These are phyloP conservation scores for Luzula sylvatica DNA, from an alignment of 176 grass and related monocot genomes.

Conservation along the genomic window DNA sequence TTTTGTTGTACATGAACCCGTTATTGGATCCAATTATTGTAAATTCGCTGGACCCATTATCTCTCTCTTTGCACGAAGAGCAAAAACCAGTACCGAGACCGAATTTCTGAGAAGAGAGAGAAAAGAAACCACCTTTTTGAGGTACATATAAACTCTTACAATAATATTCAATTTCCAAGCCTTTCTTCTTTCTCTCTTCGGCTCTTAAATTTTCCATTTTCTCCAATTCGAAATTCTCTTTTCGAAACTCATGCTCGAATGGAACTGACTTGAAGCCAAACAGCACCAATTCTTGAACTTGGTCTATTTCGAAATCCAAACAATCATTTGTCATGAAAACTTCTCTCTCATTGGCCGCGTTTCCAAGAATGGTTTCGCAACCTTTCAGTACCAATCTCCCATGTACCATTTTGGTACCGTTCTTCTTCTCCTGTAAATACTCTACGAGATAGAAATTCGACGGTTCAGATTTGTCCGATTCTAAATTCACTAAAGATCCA, in stretches of 20 bases:
- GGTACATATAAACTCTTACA: conserved; percentile 61
- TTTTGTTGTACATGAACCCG: conserved; percentile 38
- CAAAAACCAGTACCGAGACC: conserved; percentile 53
- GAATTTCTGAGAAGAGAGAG: conserved; percentile 30
- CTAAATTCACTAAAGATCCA: conserved; percentile 26
- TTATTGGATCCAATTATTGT: conserved; percentile 25
- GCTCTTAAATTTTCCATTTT: conserved; percentile 34
- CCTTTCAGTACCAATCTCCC: conserved; percentile 45
- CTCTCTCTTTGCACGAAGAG: conserved; percentile 38
- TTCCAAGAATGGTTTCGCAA: conserved; percentile 42
- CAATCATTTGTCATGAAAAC: conserved; percentile 57
- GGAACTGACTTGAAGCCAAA: conserved; percentile 32
- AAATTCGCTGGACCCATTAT: conserved; percentile 24
- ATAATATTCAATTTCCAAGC: conserved; percentile 33
- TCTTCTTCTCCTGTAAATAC: conserved; percentile 49
- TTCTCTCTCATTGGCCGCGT: conserved; percentile 59
- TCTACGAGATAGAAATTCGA: conserved; percentile 38
- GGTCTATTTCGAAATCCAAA: conserved; percentile 36
- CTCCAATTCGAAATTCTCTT: conserved; percentile 30
- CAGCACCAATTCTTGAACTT: conserved; percentile 36
- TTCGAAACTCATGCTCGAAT: conserved; percentile 44
- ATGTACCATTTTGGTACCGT: conserved; percentile 44
- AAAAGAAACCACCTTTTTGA: conserved; percentile 53
- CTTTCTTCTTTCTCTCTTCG: conserved; percentile 48
- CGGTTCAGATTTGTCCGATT: conserved; percentile 33